Evolutionary conservation across 2,329 filamentous ascomycete genomes (phyloP), one percentile per base, ranked within the genome.

Genomic region (Elsinoe fawcettii): DNA sequence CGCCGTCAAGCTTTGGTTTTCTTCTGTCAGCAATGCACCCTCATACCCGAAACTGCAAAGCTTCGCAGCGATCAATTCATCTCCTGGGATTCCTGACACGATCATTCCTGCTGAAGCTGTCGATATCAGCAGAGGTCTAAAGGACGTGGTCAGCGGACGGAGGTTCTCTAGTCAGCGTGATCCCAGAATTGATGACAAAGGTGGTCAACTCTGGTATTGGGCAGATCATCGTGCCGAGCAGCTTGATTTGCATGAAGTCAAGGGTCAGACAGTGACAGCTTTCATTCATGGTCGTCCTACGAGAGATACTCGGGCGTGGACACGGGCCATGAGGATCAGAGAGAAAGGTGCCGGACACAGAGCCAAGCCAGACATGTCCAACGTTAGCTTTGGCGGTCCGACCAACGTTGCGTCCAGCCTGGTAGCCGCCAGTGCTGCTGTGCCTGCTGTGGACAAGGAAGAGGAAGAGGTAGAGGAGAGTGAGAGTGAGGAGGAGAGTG

Each of bases 171-270:
- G 66, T 0, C 60, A 70, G 11, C 68, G 73, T 14, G 79, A 84
- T 58, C 60, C 69, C 0, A 77, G 80, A 2, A 79, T 83, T 25
- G 59, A 51, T 25, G 58, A 25, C 3, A 51, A 36, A 5, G 25
- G 37, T 5, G 37, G 61, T 7, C 72, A 75, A 23, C 67, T 69
- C 0, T 84, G 80, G 80, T 81, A 77, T 65, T 82, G 79, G 76
- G 80, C 74, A 0, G 80, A 84, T 55, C 73, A 72, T 20, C 74
- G 82, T 1, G 75, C 76, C 0, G 77, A 83, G 49, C 77, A 80
- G 0, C 73, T 85, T 0, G 79, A 79, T 25, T 63, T 85, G 5
- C 75, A 76, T 25, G 75, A 75, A 2, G 66, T 83, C 36, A 83
- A 83, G 59, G 78, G 77, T 1, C 63, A 75, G 1, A 77, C 80